phyloP scores from a whole-genome alignment of 129 eudicot genomes.

The Lactuca saligna region DNA sequence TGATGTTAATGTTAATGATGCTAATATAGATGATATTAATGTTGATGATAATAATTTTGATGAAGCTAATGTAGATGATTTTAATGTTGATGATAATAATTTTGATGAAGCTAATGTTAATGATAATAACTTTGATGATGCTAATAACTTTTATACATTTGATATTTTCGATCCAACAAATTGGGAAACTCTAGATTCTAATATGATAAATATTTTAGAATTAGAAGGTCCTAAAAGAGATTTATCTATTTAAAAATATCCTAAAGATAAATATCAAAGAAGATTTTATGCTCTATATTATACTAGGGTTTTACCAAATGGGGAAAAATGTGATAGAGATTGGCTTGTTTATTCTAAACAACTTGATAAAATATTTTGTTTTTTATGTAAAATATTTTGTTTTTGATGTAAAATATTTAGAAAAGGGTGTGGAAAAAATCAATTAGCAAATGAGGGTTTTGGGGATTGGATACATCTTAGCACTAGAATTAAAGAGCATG shows the following conservation, averaged over 20 bases:
- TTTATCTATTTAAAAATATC: not conserved
- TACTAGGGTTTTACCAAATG: slow-evolving; percentile 14
- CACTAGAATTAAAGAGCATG: slow-evolving; percentile 21
- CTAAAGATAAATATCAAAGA: slow-evolving; percentile 8
- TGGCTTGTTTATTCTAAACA: not conserved
- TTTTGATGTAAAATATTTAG: not conserved
- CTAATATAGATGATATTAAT: not conserved
- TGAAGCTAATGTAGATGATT: slow-evolving; percentile 3
- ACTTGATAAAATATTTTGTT: not conserved
- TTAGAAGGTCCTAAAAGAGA: slow-evolving; percentile 11
- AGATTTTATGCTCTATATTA: slow-evolving; percentile 1
- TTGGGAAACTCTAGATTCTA: not conserved
- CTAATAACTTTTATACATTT: slow-evolving; percentile 6
- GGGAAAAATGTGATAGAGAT: not conserved
- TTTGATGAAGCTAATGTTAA: not conserved
- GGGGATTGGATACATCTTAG: slow-evolving; percentile 20
- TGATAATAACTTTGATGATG: slow-evolving; percentile 2
- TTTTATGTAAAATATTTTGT: no score
- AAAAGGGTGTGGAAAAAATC: not conserved
- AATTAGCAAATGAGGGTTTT: slow-evolving; percentile 20
- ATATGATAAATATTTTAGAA: slow-evolving; percentile 2
- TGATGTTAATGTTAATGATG: not conserved
- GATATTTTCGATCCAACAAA: not conserved
- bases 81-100: not conserved
- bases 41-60: not conserved